These are phyloP conservation scores for Solanum hybrid DNA, from an alignment of 305 asterid species.

Conservation along the genomic window DNA sequence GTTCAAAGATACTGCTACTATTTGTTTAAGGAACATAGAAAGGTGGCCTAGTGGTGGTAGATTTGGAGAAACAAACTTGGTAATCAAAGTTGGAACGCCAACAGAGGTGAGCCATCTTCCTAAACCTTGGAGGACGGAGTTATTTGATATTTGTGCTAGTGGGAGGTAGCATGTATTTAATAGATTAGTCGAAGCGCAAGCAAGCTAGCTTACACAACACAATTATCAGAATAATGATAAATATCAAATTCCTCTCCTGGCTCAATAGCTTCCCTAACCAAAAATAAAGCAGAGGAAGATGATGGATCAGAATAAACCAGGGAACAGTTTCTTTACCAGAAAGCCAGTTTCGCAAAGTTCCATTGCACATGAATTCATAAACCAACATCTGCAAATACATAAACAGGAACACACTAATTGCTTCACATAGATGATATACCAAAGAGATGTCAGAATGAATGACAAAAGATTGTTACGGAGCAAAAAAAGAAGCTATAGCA, in stretches of 20 bases:
- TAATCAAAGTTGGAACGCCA: background rate
- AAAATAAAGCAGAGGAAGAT: background rate
- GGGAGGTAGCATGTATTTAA: background rate
- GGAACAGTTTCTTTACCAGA: constrained; percentile 23
- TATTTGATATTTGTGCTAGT: background rate
- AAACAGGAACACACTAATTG: background rate
- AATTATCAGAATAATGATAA: background rate
- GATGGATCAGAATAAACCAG: background rate
- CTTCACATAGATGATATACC: background rate
- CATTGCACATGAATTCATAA: constrained; percentile 41
- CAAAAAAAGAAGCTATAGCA: background rate
- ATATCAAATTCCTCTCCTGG: background rate
- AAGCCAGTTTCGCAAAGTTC: constrained; percentile 40
- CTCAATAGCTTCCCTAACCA: background rate
- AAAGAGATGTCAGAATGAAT: background rate
- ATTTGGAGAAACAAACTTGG: background rate
- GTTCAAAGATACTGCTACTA: background rate
- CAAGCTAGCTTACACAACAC: background rate
- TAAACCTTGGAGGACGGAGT: background rate
- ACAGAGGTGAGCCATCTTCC: background rate
- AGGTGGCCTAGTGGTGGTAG: background rate
- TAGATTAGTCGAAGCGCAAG: background rate
- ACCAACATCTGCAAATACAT: constrained; percentile 34
- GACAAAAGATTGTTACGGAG: background rate
- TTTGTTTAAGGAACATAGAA: background rate